Base-by-base conservation (phyloP, 2,329 filamentous ascomycete species). In the Xylaria sp. region DNA sequence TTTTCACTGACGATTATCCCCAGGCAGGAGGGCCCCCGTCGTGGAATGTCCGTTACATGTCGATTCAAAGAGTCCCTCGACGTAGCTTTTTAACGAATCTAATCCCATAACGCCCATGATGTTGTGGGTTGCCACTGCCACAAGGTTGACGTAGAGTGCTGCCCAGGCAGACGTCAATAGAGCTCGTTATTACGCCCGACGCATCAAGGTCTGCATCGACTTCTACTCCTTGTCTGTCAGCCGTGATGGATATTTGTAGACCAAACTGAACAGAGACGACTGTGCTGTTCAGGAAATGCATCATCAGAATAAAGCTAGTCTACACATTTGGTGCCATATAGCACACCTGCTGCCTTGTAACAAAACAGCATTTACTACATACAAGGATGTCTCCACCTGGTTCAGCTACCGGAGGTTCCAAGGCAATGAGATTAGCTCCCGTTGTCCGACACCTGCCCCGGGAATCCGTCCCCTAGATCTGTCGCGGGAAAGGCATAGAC, bases 351-450 rank as follows among this genome's bases (percentile, higher is more conserved):
- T 37, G 12, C 32, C 3, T 39, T 55, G 32, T 4, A 46, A 15
- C 15, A 46, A 39, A 46, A 39, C n/a, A 37, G 32, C 59, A 23
- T 20, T 44, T 57, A 55, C 12, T 5, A 51, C 20, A 23, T 5
- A 51, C 20, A 23, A 23, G 2, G 15, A 3, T 12, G 18, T 39
- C 28, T 62, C 57, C 28, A 54, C 15, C 23, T 4, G 46, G 18
- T 54, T 62, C 51, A 25, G 56, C 50, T 65, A 20, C n/a, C 13
- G 51, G 34, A 51, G 37, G 37, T 20, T 20, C 34, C 34, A 65
- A 20, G 56, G 39, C 48, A 37, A 18, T 3, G 34, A 25, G 32
- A 56, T 51, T 44, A 61, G 65, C 46, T 48, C 48, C 56, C 23
- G 48, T 52, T 25, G 32, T 41, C n/a, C 18, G 5, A 41, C 13